Percentiles rank a stretch among this genome's conserved stretches.
These are phyloP conservation scores for Cercospora citrullina DNA, from an alignment of 2,329 filamentous ascomycete species.

Conservation along the genomic window DNA sequence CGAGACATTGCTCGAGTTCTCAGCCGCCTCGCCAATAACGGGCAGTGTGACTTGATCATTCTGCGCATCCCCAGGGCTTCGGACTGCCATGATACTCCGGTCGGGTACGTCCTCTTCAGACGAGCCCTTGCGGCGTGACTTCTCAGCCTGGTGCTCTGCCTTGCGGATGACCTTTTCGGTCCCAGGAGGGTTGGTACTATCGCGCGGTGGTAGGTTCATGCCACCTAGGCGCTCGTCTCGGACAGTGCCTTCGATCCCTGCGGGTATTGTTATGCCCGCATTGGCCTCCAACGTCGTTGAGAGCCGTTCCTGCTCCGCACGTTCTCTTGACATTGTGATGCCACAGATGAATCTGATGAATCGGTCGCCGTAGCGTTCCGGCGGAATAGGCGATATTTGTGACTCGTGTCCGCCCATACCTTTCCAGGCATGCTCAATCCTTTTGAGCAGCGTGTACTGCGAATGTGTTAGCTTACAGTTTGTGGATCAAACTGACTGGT, in stretches of 20 bases:
- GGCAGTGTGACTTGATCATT: conserved; percentile 65
- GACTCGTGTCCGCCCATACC: conserved; percentile 78
- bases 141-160: conserved; percentile 63
- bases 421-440: conserved; percentile 96
- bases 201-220: conserved; percentile 38
- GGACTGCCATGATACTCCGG: conserved; percentile 59
- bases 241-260: conserved; percentile 32
- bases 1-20: conserved; percentile 61
- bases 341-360: conserved; percentile 91
- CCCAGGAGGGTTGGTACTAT: conserved; percentile 37
- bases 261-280: conserved; percentile 25
- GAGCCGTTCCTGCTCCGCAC: conserved; percentile 59
- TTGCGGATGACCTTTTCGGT: conserved; percentile 58
- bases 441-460: conserved; percentile 91
- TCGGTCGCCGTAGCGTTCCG: conserved; percentile 86
- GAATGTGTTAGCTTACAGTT: not conserved
- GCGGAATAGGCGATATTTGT: conserved; percentile 90
- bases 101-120: conserved; percentile 61
- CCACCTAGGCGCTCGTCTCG: conserved; percentile 43
- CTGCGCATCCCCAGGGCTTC: conserved; percentile 59
- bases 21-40: conserved; percentile 86
- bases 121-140: conserved; percentile 52
- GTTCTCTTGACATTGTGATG: conserved; percentile 86
- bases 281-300: conserved; percentile 32
- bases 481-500: not conserved